phyloP scores from a whole-genome alignment of 2,329 filamentous ascomycete genomes.

The Venturia carpophila region DNA sequence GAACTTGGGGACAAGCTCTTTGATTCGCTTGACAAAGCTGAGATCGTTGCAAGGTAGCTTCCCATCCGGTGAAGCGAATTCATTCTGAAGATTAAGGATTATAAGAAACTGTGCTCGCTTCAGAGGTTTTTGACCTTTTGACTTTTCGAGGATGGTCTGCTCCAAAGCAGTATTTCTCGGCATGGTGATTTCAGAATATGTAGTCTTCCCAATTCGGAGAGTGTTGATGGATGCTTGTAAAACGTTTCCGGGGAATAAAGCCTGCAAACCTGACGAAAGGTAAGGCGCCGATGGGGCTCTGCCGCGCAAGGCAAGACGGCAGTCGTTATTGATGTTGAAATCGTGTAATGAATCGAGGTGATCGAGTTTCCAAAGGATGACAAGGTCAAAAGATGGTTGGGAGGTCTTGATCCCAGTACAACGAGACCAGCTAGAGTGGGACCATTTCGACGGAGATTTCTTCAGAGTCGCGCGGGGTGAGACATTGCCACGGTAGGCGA shows the following conservation, averaged over 20 bases:
- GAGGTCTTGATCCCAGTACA: not conserved
- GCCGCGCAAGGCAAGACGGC: not conserved
- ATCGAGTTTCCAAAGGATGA: not conserved
- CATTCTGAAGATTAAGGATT: slow-evolving; percentile 81
- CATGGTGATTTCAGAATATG: not conserved
- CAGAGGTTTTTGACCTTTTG: not conserved
- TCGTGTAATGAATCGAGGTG: not conserved
- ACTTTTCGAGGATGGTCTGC: not conserved
- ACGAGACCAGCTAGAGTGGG: too few species aligned
- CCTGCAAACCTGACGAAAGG: not conserved
- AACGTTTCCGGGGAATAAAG: not conserved
- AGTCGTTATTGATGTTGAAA: not conserved
- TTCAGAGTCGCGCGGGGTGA: too few species aligned
- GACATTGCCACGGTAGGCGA: not conserved
- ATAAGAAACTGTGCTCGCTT: slow-evolving; percentile 56
- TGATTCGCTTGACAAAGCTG: slow-evolving; percentile 60
- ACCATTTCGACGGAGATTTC: too few species aligned
- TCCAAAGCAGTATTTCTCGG: not conserved
- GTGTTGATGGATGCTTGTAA: not conserved
- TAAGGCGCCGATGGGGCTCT: not conserved
- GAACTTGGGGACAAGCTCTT: slow-evolving; percentile 62
- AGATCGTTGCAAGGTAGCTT: slow-evolving; percentile 59
- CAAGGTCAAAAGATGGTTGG: not conserved
- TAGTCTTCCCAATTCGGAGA: not conserved
- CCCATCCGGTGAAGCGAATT: slow-evolving; percentile 66